Base-by-base conservation (phyloP, 768 basidiomycete species). In the Clavulina sp. region DNA sequence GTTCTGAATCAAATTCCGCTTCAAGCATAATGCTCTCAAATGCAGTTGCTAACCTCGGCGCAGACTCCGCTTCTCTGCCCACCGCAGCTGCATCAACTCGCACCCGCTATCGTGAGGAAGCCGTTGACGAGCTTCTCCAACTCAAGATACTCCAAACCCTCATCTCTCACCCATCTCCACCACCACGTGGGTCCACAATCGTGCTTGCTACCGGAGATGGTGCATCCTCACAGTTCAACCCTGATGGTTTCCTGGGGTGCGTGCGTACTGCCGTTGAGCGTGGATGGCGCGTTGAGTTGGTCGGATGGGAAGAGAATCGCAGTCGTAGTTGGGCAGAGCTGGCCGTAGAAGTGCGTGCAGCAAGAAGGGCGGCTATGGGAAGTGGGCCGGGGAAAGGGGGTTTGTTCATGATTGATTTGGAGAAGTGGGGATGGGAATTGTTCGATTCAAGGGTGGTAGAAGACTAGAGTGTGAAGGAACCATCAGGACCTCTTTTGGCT, bases 151-250 rank as follows among this genome's bases (percentile, higher is more conserved):
- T 91, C 57, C 88, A 92, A 62, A 81, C 81, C 7, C 69, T 96
- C 49, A 78, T 81, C 6, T 77, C 75, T 41, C 72, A 74, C 4
- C 82, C 86, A 55, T 68, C 69, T 16, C 70, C 73, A 1, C 78
- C 76, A 2, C 78, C 78, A 0, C 60, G 67, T 7, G 75, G 77
- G 2, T 75, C 79, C 9, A 88, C 85, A 19, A 84, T 95, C 58
- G 81, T 95, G 41, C 75, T 96, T 40, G 92, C 87, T 0, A 95
- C 92, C 0, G 92, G 92, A 3, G 92, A 97, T 63, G 89, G 88
- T 23, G 86, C 87, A 59, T 80, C 83, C 6, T 84, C 85, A 4
- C 84, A 93, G 62, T 95, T 93, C 62, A 92, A 80, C 63, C 84
- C 87, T 54, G 84, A 89, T 60, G 92, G 92, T 4, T 97, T 95